These are phyloP conservation scores for Henningerozyma blattae DNA, from an alignment of 805 yeast species.

Conservation along the genomic window DNA sequence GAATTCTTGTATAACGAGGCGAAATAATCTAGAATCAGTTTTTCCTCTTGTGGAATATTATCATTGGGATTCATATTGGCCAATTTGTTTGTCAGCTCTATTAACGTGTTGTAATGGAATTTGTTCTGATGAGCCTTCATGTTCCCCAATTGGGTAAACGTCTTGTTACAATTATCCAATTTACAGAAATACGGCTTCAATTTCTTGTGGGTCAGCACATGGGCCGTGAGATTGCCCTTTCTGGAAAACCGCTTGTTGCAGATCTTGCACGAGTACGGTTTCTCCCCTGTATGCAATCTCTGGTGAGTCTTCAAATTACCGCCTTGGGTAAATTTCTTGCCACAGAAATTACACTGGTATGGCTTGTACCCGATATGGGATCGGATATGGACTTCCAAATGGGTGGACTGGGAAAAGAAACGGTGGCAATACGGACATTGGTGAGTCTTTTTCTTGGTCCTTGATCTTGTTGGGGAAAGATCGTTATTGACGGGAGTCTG, in stretches of 20 bases:
- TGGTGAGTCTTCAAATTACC: conserved; percentile 81
- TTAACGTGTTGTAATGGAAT: conserved; percentile 65
- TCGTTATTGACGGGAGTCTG: background rate
- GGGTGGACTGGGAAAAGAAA: conserved; percentile 77
- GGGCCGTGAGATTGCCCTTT: conserved; percentile 88
- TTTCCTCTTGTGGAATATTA: conserved; percentile 47
- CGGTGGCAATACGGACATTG: conserved; percentile 71
- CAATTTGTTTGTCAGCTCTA: conserved; percentile 48
- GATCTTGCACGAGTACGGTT: conserved; percentile 69
- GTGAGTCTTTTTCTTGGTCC: conserved; percentile 33
- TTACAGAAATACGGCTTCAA: conserved; percentile 69
- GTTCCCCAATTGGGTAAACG: conserved; percentile 87
- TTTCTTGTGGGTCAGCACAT: conserved; percentile 67
- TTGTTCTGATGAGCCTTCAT: conserved; percentile 89
- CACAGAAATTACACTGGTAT: conserved; percentile 66
- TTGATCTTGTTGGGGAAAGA: background rate
- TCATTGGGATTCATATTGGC: conserved; percentile 47
- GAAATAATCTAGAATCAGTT: conserved; percentile 63
- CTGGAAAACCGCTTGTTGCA: conserved; percentile 76
- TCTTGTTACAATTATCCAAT: conserved; percentile 69
- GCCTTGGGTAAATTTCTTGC: conserved; percentile 77
- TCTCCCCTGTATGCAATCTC: conserved; percentile 83
- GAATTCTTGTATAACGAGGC: conserved; percentile 75
- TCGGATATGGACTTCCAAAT: conserved; percentile 77
- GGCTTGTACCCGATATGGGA: conserved; percentile 85